Percentiles rank a stretch among this genome's conserved stretches.
phyloP scores from a whole-genome alignment of 2,329 filamentous ascomycete genomes.

The Diplodia sapinea region DNA sequence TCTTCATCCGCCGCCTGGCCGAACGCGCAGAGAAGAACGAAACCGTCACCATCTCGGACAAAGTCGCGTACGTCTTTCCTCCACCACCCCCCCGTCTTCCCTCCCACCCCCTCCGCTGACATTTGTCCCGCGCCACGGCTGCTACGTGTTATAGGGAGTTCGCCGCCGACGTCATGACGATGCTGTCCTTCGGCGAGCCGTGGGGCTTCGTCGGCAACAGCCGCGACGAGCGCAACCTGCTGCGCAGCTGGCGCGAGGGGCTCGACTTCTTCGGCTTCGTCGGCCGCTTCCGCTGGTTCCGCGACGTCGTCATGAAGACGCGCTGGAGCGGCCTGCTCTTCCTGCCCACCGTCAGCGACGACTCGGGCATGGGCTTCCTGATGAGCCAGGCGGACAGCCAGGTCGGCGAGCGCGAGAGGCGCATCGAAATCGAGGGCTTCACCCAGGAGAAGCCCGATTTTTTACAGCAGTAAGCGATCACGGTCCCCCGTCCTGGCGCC shows the following conservation, averaged over 20 bases:
- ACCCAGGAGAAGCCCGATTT: slow-evolving; percentile 41
- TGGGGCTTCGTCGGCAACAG: slow-evolving; percentile 50
- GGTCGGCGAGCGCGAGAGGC: slow-evolving; percentile 41
- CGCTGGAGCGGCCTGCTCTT: slow-evolving; percentile 35
- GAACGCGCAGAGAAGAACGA: slow-evolving; percentile 38
- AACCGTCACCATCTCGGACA: slow-evolving; percentile 45
- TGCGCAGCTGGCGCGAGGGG: slow-evolving; percentile 47
- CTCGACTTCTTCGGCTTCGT: slow-evolving; percentile 49
- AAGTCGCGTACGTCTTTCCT: slow-evolving; percentile 39
- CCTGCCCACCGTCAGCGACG: slow-evolving; percentile 41
- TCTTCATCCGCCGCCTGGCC: slow-evolving; percentile 45
- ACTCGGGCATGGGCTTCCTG: slow-evolving; percentile 47
- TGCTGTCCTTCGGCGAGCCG: slow-evolving; percentile 47
- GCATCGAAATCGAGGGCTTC: slow-evolving; percentile 35
- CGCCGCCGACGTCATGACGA: slow-evolving; percentile 51
- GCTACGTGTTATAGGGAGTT: slow-evolving; percentile 40
- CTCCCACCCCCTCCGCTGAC: too few species aligned
- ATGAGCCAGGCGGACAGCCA: slow-evolving; percentile 43
- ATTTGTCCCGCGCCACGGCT: not conserved
- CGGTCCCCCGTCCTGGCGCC: too few species aligned
- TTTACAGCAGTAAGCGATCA: slow-evolving; percentile 39
- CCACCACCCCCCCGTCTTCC: too few species aligned
- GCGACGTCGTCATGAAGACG: slow-evolving; percentile 45
- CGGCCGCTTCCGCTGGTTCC: slow-evolving; percentile 35
- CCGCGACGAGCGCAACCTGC: slow-evolving; percentile 47